Conservation (phyloP, 73 alveolate species). For the Tetrahymena malaccensis region DNA sequence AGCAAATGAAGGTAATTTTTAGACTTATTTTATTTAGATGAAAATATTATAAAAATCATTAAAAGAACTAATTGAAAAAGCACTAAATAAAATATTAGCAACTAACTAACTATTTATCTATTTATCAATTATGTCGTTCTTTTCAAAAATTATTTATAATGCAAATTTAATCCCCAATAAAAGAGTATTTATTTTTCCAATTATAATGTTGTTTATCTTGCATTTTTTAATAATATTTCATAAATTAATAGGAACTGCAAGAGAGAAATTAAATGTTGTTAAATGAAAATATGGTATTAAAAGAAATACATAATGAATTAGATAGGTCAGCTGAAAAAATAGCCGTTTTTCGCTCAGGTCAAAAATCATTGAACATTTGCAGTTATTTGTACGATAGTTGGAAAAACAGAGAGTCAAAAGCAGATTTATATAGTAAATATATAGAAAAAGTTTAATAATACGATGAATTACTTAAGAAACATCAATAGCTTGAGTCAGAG, state of each 20-base stretch:
- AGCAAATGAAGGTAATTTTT: not conserved
- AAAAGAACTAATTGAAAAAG: not conserved
- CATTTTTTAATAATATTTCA: too few relatives aligned
- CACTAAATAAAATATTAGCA: too few relatives aligned
- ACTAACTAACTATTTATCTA: too few relatives aligned
- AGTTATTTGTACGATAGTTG: not conserved
- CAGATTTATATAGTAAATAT: not conserved
- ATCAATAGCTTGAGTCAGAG: not conserved
- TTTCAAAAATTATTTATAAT: too few relatives aligned
- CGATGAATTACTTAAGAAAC: not conserved
- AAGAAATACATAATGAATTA: not conserved
- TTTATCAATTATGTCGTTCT: too few relatives aligned
- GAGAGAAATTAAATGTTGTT: not conserved
- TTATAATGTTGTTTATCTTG: too few relatives aligned
- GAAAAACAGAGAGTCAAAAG: not conserved
- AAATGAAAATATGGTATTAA: not conserved
- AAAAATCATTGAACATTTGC: not conserved
- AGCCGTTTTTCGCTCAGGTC: not conserved
- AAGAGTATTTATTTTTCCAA: not conserved
- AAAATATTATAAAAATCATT: not conserved
- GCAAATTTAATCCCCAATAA: not conserved
- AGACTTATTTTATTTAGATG: too few relatives aligned
- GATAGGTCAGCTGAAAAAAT: not conserved
- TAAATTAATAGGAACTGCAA: not conserved
- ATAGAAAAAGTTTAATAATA: not conserved